Base-by-base conservation (phyloP, 2,329 filamentous ascomycete genomes). In the Waltergamsia citrina region DNA sequence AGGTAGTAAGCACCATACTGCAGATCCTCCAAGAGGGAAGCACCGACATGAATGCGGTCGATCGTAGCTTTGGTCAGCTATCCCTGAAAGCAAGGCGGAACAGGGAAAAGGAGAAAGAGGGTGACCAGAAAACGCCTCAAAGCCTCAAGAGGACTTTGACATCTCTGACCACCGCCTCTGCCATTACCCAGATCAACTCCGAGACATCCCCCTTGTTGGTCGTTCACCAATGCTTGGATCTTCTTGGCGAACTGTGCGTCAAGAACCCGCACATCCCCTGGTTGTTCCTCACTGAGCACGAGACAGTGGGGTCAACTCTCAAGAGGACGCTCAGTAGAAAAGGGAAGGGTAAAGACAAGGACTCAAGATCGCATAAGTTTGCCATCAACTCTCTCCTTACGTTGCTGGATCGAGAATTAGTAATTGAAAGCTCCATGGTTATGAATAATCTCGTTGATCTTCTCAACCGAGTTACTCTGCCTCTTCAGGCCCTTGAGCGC, bases 1-100 rank as follows among this genome's bases (percentile, higher is more conserved):
- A 98, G 56, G 86, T 98, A 22, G 80, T 98, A 49, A 94, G 85
- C 56, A 85, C 92, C 17, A 67, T 98, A 22, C 73, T 98, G 8
- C 85, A 92, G 41, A 93, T 98, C 42, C 70, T 98, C 8, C 92
- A 96, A 52, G 93, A 98, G 53, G 92, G 92, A 29, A 96, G 87
- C 51, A 80, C 82, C 6, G 92, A 98, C 58, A 81, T 94, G 60
- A 81, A 81, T 45, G 90, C 93, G 5, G 85, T 98, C 18, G 92
- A 98, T 59, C 80, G 88, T 46, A 96, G 88, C 63, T 96, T 98
- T 56, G 81, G 86, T 32, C 87, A 94, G 44, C 70, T 98, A 5
- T 95, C 92, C 3, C 67, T 95, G 27, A 85, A 87, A 52, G 92
- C 92, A 12, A 93, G 86, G 63, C 85, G 87, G 49, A 71, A 81